Conservation (phyloP, 805 yeast species). For the Wickerhamiella shivajii region DNA sequence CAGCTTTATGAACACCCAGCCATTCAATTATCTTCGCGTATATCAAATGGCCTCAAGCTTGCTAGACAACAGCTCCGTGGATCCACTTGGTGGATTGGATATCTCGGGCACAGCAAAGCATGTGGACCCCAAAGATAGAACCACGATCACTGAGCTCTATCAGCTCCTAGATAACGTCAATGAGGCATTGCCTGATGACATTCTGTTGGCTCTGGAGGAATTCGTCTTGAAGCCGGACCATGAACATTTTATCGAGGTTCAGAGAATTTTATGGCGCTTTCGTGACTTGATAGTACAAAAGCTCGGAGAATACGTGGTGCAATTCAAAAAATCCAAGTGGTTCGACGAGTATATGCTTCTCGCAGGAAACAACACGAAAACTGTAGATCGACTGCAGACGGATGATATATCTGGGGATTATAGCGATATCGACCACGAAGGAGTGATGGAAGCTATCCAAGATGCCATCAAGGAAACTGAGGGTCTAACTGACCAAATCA, state of each 20-base stretch:
- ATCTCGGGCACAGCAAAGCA: constrained; percentile 12
- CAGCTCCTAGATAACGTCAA: constrained; percentile 28
- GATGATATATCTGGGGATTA: constrained; percentile 14
- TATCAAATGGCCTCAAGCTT: constrained; percentile 50
- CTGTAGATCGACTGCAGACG: constrained; percentile 21
- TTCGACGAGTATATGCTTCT: constrained; percentile 39
- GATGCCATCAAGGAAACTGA: constrained; percentile 7
- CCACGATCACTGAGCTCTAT: constrained; percentile 30
- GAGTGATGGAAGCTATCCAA: constrained; percentile 39
- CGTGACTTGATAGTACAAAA: constrained; percentile 40
- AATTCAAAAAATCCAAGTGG: constrained; percentile 43
- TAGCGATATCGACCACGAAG: constrained; percentile 31
- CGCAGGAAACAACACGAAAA: constrained; percentile 10
- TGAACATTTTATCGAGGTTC: constrained; percentile 34
- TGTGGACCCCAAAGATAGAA: constrained; percentile 19
- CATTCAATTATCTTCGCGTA: constrained; percentile 51
- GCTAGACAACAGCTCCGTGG: constrained; percentile 40
- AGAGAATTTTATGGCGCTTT: constrained; percentile 42
- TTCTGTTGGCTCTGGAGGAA: constrained; percentile 25
- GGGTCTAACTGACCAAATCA: constrained; percentile 5
- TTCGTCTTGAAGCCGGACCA: constrained; percentile 23
- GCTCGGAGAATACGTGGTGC: constrained; percentile 39
- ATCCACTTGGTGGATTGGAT: constrained; percentile 18
- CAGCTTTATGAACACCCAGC: constrained; percentile 39
- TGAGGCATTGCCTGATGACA: constrained; percentile 12